Percentiles rank a stretch among this genome's conserved stretches.
Conservation (phyloP, 345 rosid species). For the Eucalyptus cladocalyx region DNA sequence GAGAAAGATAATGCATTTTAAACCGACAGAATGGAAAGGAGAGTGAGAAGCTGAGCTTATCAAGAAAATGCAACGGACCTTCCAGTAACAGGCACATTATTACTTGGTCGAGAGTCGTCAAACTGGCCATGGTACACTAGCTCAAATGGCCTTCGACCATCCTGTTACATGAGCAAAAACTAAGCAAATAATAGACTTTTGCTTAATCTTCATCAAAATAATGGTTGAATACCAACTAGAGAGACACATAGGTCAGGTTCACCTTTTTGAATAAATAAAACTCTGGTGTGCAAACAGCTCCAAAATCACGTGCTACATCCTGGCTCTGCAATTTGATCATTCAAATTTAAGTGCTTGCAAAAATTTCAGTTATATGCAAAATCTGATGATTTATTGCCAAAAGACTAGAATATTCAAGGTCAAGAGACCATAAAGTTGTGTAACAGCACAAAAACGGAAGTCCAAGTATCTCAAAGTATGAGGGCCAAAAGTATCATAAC, state of each 20-base stretch:
- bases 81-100: slow-evolving; percentile 52
- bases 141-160: slow-evolving; percentile 87
- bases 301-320: slow-evolving; percentile 65
- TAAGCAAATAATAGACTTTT: background rate
- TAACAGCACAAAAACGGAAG: background rate
- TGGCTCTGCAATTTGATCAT: slow-evolving; percentile 41
- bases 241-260: background rate
- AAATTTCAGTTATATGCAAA: background rate
- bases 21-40: background rate
- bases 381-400: background rate
- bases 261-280: slow-evolving; percentile 85
- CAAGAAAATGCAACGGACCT: slow-evolving; percentile 24
- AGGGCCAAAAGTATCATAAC: background rate
- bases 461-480: background rate
- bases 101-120: slow-evolving; percentile 86
- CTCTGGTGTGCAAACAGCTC: slow-evolving; percentile 90
- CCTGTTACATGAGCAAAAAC: slow-evolving; percentile 20
- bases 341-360: background rate
- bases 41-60: background rate
- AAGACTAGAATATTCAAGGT: background rate
- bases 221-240: background rate
- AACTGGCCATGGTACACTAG: slow-evolving; percentile 89
- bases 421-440: background rate
- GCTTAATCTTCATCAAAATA: background rate
- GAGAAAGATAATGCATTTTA: background rate